Evolutionary conservation across 2,329 filamentous ascomycete genomes (phyloP).

Genomic region (Helotiales sp.): DNA sequence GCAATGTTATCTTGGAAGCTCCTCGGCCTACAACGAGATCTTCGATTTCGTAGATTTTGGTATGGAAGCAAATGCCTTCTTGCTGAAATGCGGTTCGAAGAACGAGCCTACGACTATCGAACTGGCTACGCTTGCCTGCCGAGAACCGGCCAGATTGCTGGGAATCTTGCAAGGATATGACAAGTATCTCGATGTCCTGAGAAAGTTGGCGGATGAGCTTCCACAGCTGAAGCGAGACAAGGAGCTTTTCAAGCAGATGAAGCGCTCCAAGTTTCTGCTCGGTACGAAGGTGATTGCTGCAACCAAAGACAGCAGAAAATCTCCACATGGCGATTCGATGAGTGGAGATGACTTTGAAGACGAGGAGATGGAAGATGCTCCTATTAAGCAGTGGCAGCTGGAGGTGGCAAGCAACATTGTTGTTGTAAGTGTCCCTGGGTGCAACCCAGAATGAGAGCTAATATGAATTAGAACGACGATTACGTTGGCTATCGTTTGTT

Average conservation of each 20-base stretch:
- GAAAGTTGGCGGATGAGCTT: constrained; percentile 77
- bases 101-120: constrained; percentile 87
- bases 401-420: constrained; percentile 74
- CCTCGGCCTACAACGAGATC: constrained; percentile 77
- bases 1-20: constrained; percentile 79
- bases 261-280: constrained; percentile 75
- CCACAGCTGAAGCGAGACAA: constrained; percentile 76
- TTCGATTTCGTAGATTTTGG: constrained; percentile 98
- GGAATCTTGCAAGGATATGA: constrained; percentile 79
- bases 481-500: constrained; percentile 89
- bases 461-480: constrained; percentile 66
- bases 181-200: constrained; percentile 84
- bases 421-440: constrained; percentile 49
- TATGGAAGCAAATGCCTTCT: constrained; percentile 81
- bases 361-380: constrained; percentile 51
- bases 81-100: constrained; percentile 88
- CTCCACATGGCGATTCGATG: constrained; percentile 34
- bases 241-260: constrained; percentile 77
- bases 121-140: constrained; percentile 81
- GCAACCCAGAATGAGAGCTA: constrained; percentile 11
- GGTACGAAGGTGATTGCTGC: constrained; percentile 74
- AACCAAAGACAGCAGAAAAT: constrained; percentile 34
- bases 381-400: constrained; percentile 66
- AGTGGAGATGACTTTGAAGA: constrained; percentile 49
- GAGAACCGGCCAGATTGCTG: constrained; percentile 81